Percentiles rank a stretch among this genome's conserved stretches.
Evolutionary conservation across 1,284 basidiomycete species (phyloP).

Genomic region (Entoloma clypeatum): DNA sequence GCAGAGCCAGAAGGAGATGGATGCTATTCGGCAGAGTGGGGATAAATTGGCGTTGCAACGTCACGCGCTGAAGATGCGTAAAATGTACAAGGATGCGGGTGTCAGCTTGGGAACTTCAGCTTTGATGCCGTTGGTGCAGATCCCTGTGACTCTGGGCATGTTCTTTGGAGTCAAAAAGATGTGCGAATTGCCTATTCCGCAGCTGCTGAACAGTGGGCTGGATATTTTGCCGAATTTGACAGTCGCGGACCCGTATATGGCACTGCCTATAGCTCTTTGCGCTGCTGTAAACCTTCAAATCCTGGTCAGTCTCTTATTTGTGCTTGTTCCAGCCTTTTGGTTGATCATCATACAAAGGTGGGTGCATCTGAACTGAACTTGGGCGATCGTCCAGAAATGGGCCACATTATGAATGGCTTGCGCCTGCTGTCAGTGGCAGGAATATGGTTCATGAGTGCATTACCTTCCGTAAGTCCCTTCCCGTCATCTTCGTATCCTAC

Average conservation of each 20-base stretch:
- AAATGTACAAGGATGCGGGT: constrained; percentile 68
- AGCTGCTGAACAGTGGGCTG: constrained; percentile 77
- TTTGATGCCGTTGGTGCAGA: constrained; percentile 64
- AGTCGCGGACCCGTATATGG: constrained; percentile 71
- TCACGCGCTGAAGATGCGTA: constrained; percentile 52
- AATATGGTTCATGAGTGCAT: constrained; percentile 57
- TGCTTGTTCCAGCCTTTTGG: background rate
- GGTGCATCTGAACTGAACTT: constrained; percentile 57
- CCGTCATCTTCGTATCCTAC: constrained; percentile 3
- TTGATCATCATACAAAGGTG: constrained; percentile 34
- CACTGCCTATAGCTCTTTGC: constrained; percentile 68
- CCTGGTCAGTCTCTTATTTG: constrained; percentile 42
- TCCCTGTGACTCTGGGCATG: constrained; percentile 79
- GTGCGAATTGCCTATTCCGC: constrained; percentile 66
- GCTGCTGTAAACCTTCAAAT: constrained; percentile 72
- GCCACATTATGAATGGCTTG: constrained; percentile 73
- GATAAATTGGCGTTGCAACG: constrained; percentile 56
- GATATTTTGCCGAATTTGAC: constrained; percentile 79
- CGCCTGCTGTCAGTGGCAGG: constrained; percentile 57
- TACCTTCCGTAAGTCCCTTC: constrained; percentile 47
- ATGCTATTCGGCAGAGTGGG: constrained; percentile 31
- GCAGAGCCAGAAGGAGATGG: constrained; percentile 49
- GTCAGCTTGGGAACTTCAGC: constrained; percentile 62
- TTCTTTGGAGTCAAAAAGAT: constrained; percentile 83
- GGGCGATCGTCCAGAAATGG: constrained; percentile 49